phyloP scores from a whole-genome alignment of 129 eudicot genomes.

The Flaveria bidentis region DNA sequence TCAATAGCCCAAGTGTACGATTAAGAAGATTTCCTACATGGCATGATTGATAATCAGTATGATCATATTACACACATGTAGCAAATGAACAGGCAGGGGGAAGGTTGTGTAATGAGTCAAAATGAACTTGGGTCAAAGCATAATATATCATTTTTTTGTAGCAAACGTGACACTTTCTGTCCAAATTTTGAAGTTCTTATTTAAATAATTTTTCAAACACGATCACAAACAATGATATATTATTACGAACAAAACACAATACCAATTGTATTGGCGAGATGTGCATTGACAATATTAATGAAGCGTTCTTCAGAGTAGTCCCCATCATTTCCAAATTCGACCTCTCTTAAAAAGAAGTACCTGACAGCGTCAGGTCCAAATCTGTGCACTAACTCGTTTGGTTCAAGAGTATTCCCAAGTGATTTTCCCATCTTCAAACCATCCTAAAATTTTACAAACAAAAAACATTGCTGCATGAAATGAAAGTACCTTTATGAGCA shows the following conservation, averaged over 20 bases:
- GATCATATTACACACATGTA: neutral
- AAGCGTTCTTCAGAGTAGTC: constrained; percentile 96
- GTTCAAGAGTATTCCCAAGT: constrained; percentile 94
- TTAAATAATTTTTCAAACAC: neutral
- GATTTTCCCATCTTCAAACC: constrained; percentile 99
- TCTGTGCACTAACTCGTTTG: constrained; percentile 73
- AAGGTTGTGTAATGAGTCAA: neutral
- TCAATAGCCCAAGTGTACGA: constrained; percentile 97
- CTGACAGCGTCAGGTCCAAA: constrained; percentile 92
- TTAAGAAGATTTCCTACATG: constrained; percentile 92
- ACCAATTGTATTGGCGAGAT: constrained; percentile 99
- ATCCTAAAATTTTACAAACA: constrained; percentile 74
- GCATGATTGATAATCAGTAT: constrained; percentile 19
- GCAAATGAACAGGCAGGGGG: neutral
- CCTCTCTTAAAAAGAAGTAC: constrained; percentile 94
- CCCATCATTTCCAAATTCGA: constrained; percentile 94
- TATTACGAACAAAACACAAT: neutral
- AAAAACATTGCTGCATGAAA: constrained; percentile 63
- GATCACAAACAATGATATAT: neutral
- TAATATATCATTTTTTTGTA: neutral
- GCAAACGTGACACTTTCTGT: neutral
- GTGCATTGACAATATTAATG: constrained; percentile 84
- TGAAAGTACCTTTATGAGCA: constrained; percentile 42
- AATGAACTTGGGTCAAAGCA: neutral
- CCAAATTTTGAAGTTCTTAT: neutral